Percentiles rank a stretch among this genome's conserved stretches.
Conservation (phyloP, 169 alveolate genomes). For the Eimeria praecox region DNA sequence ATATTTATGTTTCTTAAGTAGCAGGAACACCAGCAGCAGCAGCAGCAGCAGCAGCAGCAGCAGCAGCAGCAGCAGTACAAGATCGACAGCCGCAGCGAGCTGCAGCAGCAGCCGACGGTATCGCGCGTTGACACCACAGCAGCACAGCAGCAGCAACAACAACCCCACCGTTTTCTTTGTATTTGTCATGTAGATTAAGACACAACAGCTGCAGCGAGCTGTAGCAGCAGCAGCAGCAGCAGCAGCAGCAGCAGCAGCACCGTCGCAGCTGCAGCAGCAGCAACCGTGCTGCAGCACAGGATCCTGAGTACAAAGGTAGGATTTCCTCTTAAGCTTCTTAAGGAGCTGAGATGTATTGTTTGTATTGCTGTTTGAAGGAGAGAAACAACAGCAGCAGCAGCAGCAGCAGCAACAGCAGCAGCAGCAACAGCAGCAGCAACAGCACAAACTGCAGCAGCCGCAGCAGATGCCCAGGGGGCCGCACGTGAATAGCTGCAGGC, state of each 20-base stretch:
- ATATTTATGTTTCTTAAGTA: background rate
- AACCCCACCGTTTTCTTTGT: conserved; percentile 27
- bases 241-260: conserved; percentile 39
- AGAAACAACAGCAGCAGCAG: conserved; percentile 7
- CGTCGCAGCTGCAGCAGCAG: conserved; percentile 12
- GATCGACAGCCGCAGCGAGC: conserved; percentile 26
- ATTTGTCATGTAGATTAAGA: background rate
- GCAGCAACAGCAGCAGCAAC: background rate
- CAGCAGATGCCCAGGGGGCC: conserved; percentile 33
- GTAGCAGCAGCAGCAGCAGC: conserved; percentile 36
- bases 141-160: background rate
- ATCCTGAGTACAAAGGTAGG: background rate
- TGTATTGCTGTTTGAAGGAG: background rate
- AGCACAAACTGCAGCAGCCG: background rate
- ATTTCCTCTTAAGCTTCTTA: background rate
- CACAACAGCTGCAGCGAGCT: background rate
- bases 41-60: conserved; percentile 29
- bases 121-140: background rate
- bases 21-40: conserved; percentile 1
- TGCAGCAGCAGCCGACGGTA: background rate
- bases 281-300: background rate
- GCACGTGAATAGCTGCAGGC: conserved; percentile 3
- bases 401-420: conserved; percentile 6
- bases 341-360: background rate
- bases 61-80: background rate